Evolutionary conservation across 352 stramenopile species (phyloP), one percentile per base, ranked within the genome.

Genomic region (Globisporangium nagaii): DNA sequence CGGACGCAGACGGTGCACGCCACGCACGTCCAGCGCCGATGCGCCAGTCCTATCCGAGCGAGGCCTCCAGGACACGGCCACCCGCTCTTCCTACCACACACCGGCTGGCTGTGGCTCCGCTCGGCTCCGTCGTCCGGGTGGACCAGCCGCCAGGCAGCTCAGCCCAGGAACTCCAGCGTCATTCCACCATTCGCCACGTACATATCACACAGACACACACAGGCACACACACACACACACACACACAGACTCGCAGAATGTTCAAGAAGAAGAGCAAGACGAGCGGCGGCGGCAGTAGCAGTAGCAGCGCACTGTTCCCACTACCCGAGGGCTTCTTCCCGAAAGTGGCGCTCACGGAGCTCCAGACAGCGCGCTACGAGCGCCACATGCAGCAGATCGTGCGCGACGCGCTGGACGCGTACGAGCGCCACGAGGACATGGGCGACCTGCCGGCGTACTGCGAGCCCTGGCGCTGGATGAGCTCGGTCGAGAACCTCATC

Each of bases 321-420:
- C 43, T 86, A 22, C 65, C 70, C 5, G 65, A 74, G 15, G 41
- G 63, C 47, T 83, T 71, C 43, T 86, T 86, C 51, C 56, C 68
- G 25, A 43, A 70, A 47, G 37, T 86, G 2, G 27, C 63, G 25
- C 37, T 88, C 37, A 56, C 58, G 24, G 9, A n/a, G 19, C 49
- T 50, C n/a, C 50, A 77, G 50, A 28, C 75, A 25, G 30, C 66
- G 41, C 43, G 60, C 15, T 69, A 77, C 40, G 65, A 75, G 48
- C 43, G 55, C 20, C 70, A 75, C 54, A 66, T 73, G 58, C 20
- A 44, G 37, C 37, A 68, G 20, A 56, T 73, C 8, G 68, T 77
- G 34, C 60, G 70, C 35, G 68, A 71, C 52, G 68, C 71, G 30
- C 60, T 80, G n/a, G 54, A 59, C 31, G 71, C 73, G 51, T 78